Conservation (phyloP, 2,329 filamentous ascomycete genomes). For the Aspergillus pseudotamarii region DNA sequence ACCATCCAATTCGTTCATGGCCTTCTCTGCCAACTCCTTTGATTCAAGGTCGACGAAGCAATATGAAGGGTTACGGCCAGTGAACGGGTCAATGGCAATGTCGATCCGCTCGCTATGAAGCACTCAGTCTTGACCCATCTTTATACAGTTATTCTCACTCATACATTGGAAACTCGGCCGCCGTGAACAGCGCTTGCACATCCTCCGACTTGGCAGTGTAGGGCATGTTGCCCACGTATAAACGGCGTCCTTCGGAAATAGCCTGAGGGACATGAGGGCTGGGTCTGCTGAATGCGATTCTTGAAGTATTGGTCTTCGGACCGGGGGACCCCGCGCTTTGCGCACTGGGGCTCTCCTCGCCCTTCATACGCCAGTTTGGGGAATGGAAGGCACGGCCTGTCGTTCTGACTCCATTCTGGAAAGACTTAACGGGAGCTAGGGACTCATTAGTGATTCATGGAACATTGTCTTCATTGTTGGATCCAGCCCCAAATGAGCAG, state of each 20-base stretch:
- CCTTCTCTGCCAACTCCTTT: conserved; percentile 59
- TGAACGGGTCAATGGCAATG: conserved; percentile 70
- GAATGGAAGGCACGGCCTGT: conserved; percentile 43
- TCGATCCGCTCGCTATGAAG: conserved; percentile 59
- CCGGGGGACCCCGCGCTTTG: conserved; percentile 31
- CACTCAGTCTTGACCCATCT: conserved; percentile 23
- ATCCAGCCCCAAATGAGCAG: conserved; percentile 20
- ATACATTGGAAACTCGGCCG: conserved; percentile 42
- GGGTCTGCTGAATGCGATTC: conserved; percentile 34
- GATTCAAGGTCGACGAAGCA: conserved; percentile 71
- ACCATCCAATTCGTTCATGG: conserved; percentile 60
- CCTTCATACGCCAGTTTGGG: conserved; percentile 46
- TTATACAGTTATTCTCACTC: conserved; percentile 12
- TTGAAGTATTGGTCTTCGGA: conserved; percentile 32
- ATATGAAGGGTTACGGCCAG: conserved; percentile 70
- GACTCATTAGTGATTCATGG: conserved; percentile 21
- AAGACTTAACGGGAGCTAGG: conserved; percentile 34
- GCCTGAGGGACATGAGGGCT: conserved; percentile 38
- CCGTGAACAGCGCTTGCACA: conserved; percentile 52
- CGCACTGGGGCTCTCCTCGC: conserved; percentile 37
- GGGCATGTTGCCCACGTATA: conserved; percentile 60
- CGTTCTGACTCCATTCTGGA: conserved; percentile 37
- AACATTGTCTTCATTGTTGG: conserved; percentile 13
- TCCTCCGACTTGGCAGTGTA: conserved; percentile 57
- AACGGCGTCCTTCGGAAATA: conserved; percentile 45